Conservation (phyloP, 192 early-diverging fungal genomes). For the Diversispora epigaea region DNA sequence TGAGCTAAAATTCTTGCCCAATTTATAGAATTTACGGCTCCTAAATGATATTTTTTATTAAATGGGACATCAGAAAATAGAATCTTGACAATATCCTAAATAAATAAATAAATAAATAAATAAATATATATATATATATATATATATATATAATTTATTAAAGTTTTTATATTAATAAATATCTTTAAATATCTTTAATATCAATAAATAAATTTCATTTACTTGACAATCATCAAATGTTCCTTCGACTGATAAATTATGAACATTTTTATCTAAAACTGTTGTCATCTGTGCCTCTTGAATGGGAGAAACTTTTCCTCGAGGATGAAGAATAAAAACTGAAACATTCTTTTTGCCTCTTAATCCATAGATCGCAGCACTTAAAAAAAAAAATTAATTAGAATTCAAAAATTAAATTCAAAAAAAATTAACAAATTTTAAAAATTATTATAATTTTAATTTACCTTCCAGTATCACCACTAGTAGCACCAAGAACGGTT, state of each 20-base stretch:
- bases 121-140: background rate
- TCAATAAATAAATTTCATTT: too few species aligned
- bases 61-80: constrained; percentile 80
- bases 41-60: constrained; percentile 73
- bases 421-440: background rate
- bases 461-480: constrained; percentile 90
- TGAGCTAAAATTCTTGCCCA: constrained; percentile 97
- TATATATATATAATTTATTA: background rate
- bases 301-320: constrained; percentile 86
- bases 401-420: background rate
- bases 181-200: background rate
- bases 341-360: constrained; percentile 88
- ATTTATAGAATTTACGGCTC: constrained; percentile 98
- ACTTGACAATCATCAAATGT: constrained; percentile 96
- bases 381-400: constrained; percentile 39
- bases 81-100: constrained; percentile 86
- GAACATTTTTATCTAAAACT: constrained; percentile 89
- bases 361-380: constrained; percentile 96
- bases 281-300: constrained; percentile 99
- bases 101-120: background rate
- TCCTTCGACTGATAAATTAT: constrained; percentile 89
- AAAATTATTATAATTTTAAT: background rate
- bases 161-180: background rate
- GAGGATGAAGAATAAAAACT: constrained; percentile 92
- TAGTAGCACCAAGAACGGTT: constrained; percentile 93